Percentiles rank a stretch among this genome's conserved stretches.
Conservation (phyloP, 257 asterid species). For the Paulownia fortunei region DNA sequence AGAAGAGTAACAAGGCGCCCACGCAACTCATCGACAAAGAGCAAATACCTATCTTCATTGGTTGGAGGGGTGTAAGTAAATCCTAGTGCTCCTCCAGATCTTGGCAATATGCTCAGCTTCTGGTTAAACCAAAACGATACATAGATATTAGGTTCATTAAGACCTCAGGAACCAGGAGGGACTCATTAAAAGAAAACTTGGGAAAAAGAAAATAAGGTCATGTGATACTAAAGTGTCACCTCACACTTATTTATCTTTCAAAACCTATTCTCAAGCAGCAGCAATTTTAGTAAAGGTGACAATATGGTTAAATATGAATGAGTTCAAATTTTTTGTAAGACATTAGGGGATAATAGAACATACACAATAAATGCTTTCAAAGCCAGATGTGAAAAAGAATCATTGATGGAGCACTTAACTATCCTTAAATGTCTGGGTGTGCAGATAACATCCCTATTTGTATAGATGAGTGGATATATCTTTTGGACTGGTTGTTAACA, state of each 20-base stretch:
- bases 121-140: constrained; percentile 40
- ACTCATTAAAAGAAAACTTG: background rate
- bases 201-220: background rate
- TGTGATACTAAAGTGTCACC: background rate
- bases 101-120: constrained; percentile 99
- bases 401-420: background rate
- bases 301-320: background rate
- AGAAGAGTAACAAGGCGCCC: constrained; percentile 98
- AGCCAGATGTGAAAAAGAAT: background rate
- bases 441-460: background rate
- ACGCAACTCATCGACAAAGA: constrained; percentile 93
- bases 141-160: constrained; percentile 11
- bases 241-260: background rate
- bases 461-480: constrained; percentile 7
- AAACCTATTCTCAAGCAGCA: background rate
- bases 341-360: background rate
- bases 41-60: constrained; percentile 91
- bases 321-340: background rate
- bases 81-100: constrained; percentile 98
- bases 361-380: background rate
- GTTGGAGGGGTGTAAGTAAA: constrained; percentile 95
- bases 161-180: background rate
- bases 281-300: background rate
- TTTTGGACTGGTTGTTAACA: background rate
- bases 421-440: background rate